Conservation (phyloP, 2,329 filamentous ascomycete species). For the Bertia moriformis region DNA sequence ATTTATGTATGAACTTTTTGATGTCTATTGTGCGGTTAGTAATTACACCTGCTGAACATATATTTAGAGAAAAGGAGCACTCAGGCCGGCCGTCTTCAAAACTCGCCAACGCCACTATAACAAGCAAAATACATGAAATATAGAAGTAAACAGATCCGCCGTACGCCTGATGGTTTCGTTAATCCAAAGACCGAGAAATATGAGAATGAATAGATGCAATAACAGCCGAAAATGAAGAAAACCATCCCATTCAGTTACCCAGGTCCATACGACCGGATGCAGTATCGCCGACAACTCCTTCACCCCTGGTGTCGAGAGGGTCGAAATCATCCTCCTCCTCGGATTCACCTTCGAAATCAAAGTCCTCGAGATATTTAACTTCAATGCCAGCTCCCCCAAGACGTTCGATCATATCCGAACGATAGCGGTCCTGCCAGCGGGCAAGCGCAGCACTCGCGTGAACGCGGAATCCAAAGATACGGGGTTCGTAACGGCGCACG, state of each 20-base stretch:
- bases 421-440: conserved; percentile 74
- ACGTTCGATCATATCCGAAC: conserved; percentile 69
- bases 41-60: too few species aligned
- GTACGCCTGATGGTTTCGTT: not conserved
- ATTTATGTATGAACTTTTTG: too few species aligned
- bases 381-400: conserved; percentile 61
- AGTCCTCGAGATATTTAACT: conserved; percentile 62
- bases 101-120: not conserved
- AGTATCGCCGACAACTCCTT: not conserved
- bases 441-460: conserved; percentile 77
- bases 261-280: conserved; percentile 1
- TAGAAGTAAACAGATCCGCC: not conserved
- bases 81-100: not conserved
- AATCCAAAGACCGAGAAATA: not conserved
- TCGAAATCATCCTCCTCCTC: conserved; percentile 40
- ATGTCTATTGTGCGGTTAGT: too few species aligned
- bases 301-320: not conserved
- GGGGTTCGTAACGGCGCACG: conserved; percentile 71
- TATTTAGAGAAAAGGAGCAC: too few species aligned
- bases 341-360: conserved; percentile 41
- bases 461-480: conserved; percentile 89
- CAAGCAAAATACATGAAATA: not conserved
- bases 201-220: not conserved
- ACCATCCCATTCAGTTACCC: not conserved
- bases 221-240: not conserved